Evolutionary conservation across 2,329 filamentous ascomycete species (phyloP).

Genomic region (Hypoxylon sp.): DNA sequence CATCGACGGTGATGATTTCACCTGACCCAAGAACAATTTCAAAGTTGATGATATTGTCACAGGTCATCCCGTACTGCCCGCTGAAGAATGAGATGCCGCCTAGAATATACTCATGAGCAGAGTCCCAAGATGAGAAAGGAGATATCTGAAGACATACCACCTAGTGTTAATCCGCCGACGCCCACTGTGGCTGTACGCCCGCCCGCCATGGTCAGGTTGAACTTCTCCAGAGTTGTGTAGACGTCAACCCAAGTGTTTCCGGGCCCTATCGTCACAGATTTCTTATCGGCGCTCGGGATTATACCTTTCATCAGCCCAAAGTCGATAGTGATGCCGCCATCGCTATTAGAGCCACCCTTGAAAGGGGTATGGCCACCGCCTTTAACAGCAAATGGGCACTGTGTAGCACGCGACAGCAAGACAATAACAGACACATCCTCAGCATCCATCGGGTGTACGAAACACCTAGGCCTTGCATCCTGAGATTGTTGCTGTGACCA

Average conservation of each 20-base stretch:
- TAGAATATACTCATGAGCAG: slow-evolving; percentile 4
- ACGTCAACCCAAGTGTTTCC: slow-evolving; percentile 59
- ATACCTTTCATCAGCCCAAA: slow-evolving; percentile 48
- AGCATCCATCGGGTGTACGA: slow-evolving; percentile 48
- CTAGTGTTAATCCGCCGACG: slow-evolving; percentile 58
- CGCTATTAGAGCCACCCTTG: slow-evolving; percentile 49
- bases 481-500: slow-evolving; percentile 39
- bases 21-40: slow-evolving; percentile 51
- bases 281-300: slow-evolving; percentile 45
- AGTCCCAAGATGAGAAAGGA: neutral
- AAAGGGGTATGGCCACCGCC: slow-evolving; percentile 55
- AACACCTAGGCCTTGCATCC: slow-evolving; percentile 42
- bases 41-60: slow-evolving; percentile 57
- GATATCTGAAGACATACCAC: slow-evolving; percentile 39
- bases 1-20: slow-evolving; percentile 42
- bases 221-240: slow-evolving; percentile 54
- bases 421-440: slow-evolving; percentile 51
- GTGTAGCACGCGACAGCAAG: slow-evolving; percentile 46
- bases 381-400: slow-evolving; percentile 55
- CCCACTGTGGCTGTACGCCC: slow-evolving; percentile 58
- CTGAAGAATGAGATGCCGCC: slow-evolving; percentile 55
- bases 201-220: slow-evolving; percentile 56
- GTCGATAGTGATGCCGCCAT: slow-evolving; percentile 52
- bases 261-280: slow-evolving; percentile 54
- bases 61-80: slow-evolving; percentile 51